A percentile compares a stretch with the other conserved stretches of the same genome.
These are phyloP conservation scores for Gryganskiella cystojenkinii DNA, from an alignment of 192 early-diverging fungal genomes.

Conservation along the genomic window DNA sequence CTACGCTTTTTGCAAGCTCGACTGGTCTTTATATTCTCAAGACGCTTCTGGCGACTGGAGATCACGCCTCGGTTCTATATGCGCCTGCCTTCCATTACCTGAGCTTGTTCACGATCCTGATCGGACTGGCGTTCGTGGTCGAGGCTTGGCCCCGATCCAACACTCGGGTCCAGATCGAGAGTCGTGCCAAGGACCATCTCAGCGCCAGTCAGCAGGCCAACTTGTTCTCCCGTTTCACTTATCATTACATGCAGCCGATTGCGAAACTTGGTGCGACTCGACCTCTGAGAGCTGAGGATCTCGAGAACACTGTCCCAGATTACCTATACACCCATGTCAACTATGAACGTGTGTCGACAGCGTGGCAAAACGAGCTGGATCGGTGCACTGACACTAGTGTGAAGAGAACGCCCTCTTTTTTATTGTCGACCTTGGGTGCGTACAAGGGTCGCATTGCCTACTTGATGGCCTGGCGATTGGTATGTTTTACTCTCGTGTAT, in stretches of 20 bases:
- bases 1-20: neutral
- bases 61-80: neutral
- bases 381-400: no score
- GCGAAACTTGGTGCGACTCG: neutral
- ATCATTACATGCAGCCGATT: neutral
- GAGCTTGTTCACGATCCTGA: neutral
- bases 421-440: no score
- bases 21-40: slow-evolving; percentile 7
- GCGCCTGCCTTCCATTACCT: neutral
- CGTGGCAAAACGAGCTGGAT: neutral
- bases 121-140: neutral
- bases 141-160: neutral
- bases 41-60: no score
- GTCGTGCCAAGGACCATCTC: slow-evolving; percentile 3
- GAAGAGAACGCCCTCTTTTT: no score
- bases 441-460: no score
- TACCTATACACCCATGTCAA: neutral
- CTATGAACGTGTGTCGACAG: neutral
- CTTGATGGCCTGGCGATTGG: no score
- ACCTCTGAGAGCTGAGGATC: neutral
- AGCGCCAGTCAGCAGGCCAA: slow-evolving; percentile 4
- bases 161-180: slow-evolving; percentile 11
- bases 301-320: slow-evolving; percentile 1
- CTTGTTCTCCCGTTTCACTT: slow-evolving; percentile 4
- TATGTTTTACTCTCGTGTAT: no score